A percentile compares a stretch with the other conserved stretches of the same genome.
Conservation (phyloP, 345 rosid species). For the Xanthoceras sorbifolium region DNA sequence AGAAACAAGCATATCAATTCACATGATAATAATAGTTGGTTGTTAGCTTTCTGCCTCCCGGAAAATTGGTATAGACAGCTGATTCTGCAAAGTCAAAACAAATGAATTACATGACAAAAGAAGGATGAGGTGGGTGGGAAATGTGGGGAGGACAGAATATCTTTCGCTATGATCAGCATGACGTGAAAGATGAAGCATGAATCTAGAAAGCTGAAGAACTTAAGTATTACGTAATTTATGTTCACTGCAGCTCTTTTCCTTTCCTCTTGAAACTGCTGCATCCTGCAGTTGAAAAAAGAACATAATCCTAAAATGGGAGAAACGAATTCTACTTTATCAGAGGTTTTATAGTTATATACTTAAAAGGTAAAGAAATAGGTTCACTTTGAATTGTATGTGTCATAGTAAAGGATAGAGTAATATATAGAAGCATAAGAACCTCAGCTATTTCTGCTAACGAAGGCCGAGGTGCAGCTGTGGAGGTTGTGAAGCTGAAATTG, state of each 20-base stretch:
- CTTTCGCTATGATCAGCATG: not conserved
- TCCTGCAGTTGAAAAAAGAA: constrained; percentile 22
- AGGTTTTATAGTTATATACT: too few species aligned
- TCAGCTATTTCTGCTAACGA: constrained; percentile 23
- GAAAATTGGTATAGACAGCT: constrained; percentile 11
- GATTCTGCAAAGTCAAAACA: constrained; percentile 9
- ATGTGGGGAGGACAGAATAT: not conserved
- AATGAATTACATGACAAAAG: not conserved
- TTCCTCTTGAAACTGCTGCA: not conserved
- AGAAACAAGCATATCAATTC: not conserved
- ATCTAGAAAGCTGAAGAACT: not conserved
- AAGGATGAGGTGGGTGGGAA: not conserved
- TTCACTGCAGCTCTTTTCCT: not conserved
- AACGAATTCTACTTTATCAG: not conserved
- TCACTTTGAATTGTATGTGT: too few species aligned
- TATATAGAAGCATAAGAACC: constrained; percentile 15
- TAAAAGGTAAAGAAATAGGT: too few species aligned
- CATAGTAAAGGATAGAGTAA: too few species aligned
- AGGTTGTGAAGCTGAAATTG: constrained; percentile 36
- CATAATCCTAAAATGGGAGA: not conserved
- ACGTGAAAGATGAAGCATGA: not conserved
- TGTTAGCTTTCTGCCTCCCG: not conserved
- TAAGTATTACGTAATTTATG: too few species aligned
- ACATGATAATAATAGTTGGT: not conserved
- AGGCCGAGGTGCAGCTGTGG: constrained; percentile 27